phyloP scores from a whole-genome alignment of 306 rosid species.

The Vicia villosa region DNA sequence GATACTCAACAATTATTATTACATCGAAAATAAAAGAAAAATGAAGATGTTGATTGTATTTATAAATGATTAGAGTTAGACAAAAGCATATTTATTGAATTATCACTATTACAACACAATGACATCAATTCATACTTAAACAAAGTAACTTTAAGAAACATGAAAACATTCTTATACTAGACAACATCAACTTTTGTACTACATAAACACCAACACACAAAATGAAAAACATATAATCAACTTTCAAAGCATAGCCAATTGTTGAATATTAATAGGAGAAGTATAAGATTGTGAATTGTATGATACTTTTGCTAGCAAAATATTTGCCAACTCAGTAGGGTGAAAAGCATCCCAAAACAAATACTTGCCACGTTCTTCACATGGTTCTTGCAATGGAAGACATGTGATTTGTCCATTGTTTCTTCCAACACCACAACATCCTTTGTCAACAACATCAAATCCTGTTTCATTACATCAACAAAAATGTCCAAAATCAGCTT shows the following conservation, averaged over 20 bases:
- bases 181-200: conserved; percentile 3
- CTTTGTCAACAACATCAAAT: conserved; percentile 79
- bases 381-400: conserved; percentile 77
- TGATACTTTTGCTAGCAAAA: conserved; percentile 54
- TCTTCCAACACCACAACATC: conserved; percentile 90
- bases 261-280: conserved; percentile 79
- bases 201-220: background rate
- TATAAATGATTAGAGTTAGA: conserved; percentile 14
- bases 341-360: conserved; percentile 95
- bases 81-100: conserved; percentile 6
- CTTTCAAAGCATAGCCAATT: conserved; percentile 54
- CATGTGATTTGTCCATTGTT: conserved; percentile 94
- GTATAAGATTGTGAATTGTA: conserved; percentile 60
- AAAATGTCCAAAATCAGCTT: background rate
- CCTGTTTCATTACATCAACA: conserved; percentile 46
- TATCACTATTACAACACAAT: conserved; percentile 13
- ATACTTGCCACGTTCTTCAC: conserved; percentile 64
- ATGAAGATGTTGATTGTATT: background rate
- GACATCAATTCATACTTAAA: background rate
- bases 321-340: conserved; percentile 80
- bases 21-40: too few species aligned
- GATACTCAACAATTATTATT: too few species aligned
- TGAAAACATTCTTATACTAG: conserved; percentile 19
- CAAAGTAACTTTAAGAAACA: conserved; percentile 19
- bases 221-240: background rate